A percentile compares a stretch with the other conserved stretches of the same genome.
Evolutionary conservation across 176 grass and related monocot genomes (phyloP).

Genomic region (Carex kokanica): DNA sequence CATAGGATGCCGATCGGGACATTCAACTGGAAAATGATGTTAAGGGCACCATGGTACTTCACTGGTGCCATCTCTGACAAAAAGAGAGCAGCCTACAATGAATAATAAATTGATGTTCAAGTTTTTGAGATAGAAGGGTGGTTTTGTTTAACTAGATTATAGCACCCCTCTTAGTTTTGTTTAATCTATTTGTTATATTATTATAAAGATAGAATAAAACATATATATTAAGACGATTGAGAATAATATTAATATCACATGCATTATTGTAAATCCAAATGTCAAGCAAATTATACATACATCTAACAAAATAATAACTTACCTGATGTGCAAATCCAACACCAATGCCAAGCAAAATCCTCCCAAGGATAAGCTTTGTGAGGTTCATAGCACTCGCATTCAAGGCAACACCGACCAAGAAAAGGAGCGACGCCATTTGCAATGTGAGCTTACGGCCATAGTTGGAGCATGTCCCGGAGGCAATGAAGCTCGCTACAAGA

Average conservation of each 20-base stretch:
- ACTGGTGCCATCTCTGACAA: conserved; percentile 59
- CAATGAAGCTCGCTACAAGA: conserved; percentile 40
- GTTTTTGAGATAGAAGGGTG: not conserved
- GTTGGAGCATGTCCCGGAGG: conserved; percentile 32
- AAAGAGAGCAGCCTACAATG: conserved; percentile 53
- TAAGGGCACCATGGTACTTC: conserved; percentile 53
- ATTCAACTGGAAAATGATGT: conserved; percentile 75
- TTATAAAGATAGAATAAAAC: not conserved
- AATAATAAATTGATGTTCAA: not conserved
- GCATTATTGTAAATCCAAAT: not conserved
- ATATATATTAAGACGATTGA: not conserved
- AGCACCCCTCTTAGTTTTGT: not conserved
- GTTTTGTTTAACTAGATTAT: not conserved
- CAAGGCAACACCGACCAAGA: conserved; percentile 29
- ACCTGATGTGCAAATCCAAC: conserved; percentile 60
- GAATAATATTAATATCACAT: not conserved
- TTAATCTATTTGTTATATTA: not conserved
- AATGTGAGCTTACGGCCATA: conserved; percentile 38
- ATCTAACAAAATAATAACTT: not conserved
- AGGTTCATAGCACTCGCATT: conserved; percentile 3
- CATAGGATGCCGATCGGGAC: conserved; percentile 58
- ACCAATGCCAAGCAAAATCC: conserved; percentile 53
- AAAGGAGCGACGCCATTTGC: conserved; percentile 45
- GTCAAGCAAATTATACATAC: not conserved
- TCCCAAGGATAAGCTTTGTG: conserved; percentile 48